Evolutionary conservation across 2,329 filamentous ascomycete genomes (phyloP).

Genomic region (Fusarium goolgardi): DNA sequence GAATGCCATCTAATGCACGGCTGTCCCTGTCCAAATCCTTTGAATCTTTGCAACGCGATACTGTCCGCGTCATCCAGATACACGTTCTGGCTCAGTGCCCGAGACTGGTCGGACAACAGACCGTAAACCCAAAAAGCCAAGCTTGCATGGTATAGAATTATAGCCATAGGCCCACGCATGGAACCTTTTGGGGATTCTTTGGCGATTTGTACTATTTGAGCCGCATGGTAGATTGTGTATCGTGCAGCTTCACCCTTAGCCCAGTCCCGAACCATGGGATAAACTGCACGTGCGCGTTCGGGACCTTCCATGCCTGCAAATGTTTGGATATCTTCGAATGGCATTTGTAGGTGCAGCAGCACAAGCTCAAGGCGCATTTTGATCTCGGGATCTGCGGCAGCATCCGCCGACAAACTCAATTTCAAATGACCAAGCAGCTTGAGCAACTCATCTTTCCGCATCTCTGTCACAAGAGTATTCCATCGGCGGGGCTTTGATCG

Average conservation of each 20-base stretch:
- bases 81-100: neutral
- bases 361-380: conserved; percentile 50
- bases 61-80: conserved; percentile 23
- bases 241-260: conserved; percentile 52
- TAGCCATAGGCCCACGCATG: conserved; percentile 41
- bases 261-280: conserved; percentile 52
- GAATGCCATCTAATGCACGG: conserved; percentile 32
- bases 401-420: conserved; percentile 1
- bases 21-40: conserved; percentile 30
- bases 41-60: conserved; percentile 24
- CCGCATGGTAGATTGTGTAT: conserved; percentile 47
- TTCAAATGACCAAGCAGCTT: conserved; percentile 43
- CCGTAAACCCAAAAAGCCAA: conserved; percentile 48
- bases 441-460: conserved; percentile 47
- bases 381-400: conserved; percentile 35
- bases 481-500: conserved; percentile 41
- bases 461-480: conserved; percentile 45
- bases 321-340: conserved; percentile 56
- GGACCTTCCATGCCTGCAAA: conserved; percentile 58
- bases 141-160: conserved; percentile 47
- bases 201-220: conserved; percentile 45
- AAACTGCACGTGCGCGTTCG: conserved; percentile 52
- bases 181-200: conserved; percentile 29
- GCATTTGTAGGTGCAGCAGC: conserved; percentile 54
- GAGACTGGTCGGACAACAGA: conserved; percentile 12